Evolutionary conservation across 2,329 filamentous ascomycete genomes (phyloP).

Genomic region (Pseudocercospora fuligena): DNA sequence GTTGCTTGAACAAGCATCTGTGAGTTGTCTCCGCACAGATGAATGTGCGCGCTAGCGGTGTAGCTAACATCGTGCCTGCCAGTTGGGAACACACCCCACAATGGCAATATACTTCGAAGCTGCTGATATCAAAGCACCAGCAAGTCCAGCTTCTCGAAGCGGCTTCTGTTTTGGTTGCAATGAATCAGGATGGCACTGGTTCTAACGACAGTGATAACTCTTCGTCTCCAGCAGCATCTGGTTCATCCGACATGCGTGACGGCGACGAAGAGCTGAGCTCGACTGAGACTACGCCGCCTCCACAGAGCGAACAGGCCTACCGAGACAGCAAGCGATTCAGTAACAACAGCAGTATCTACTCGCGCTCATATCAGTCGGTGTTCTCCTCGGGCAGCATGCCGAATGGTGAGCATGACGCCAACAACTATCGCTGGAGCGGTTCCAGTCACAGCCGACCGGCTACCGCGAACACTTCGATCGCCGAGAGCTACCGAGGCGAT

Average conservation of each 20-base stretch:
- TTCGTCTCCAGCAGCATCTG: constrained; percentile 82
- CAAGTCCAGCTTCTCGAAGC: constrained; percentile 97
- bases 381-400: constrained; percentile 58
- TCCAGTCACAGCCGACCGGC: constrained; percentile 73
- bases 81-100: constrained; percentile 99
- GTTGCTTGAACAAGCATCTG: constrained; percentile 99
- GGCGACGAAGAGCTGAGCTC: constrained; percentile 80
- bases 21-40: constrained; percentile 62
- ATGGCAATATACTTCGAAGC: constrained; percentile 95
- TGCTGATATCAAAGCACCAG: constrained; percentile 98
- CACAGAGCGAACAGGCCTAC: constrained; percentile 68
- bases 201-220: constrained; percentile 77
- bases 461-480: constrained; percentile 66
- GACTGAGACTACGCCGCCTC: constrained; percentile 89
- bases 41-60: constrained; percentile 1
- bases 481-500: constrained; percentile 72
- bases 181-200: constrained; percentile 70
- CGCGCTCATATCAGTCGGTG: constrained; percentile 81
- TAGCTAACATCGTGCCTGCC: constrained; percentile 39
- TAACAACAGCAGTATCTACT: constrained; percentile 58
- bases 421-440: constrained; percentile 70
- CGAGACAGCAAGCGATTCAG: constrained; percentile 51
- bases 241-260: constrained; percentile 74
- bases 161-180: constrained; percentile 90
- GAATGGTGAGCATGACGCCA: constrained; percentile 58